Conservation (phyloP, 352 stramenopile genomes). For the Pythium dissotocum region DNA sequence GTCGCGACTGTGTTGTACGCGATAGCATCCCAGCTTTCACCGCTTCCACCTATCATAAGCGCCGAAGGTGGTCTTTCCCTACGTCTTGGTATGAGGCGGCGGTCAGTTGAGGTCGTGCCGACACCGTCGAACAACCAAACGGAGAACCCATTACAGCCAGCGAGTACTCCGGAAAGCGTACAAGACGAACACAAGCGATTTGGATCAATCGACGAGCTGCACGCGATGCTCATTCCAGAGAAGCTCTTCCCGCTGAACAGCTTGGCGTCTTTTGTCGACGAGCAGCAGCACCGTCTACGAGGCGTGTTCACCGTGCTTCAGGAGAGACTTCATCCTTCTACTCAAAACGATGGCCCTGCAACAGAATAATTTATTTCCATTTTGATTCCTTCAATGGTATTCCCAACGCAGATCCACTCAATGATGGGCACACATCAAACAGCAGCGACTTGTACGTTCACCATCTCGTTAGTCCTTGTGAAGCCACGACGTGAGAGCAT, state of each 20-base stretch:
- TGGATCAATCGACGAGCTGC: slow-evolving; percentile 11
- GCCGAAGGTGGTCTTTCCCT: background rate
- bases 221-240: slow-evolving; percentile 15
- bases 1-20: slow-evolving; percentile 59
- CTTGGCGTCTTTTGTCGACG: slow-evolving; percentile 12
- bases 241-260: slow-evolving; percentile 8
- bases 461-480: slow-evolving; percentile 33
- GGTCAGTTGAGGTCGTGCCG: slow-evolving; percentile 12
- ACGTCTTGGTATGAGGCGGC: background rate
- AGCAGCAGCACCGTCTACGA: slow-evolving; percentile 15
- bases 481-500: slow-evolving; percentile 69
- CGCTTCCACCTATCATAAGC: slow-evolving; percentile 35
- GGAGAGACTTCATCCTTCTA: slow-evolving; percentile 4
- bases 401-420: background rate
- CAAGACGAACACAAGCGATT: background rate
- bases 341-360: slow-evolving; percentile 1
- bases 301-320: background rate
- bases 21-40: slow-evolving; percentile 42
- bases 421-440: background rate
- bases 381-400: background rate
- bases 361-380: slow-evolving; percentile 25
- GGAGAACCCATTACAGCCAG: background rate
- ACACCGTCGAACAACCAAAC: background rate
- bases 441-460: background rate
- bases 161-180: background rate